Percentiles rank a stretch among this genome's conserved stretches.
These are phyloP conservation scores for Pharnaceum exiguum DNA, from an alignment of 148 eudicot genomes.

Conservation along the genomic window DNA sequence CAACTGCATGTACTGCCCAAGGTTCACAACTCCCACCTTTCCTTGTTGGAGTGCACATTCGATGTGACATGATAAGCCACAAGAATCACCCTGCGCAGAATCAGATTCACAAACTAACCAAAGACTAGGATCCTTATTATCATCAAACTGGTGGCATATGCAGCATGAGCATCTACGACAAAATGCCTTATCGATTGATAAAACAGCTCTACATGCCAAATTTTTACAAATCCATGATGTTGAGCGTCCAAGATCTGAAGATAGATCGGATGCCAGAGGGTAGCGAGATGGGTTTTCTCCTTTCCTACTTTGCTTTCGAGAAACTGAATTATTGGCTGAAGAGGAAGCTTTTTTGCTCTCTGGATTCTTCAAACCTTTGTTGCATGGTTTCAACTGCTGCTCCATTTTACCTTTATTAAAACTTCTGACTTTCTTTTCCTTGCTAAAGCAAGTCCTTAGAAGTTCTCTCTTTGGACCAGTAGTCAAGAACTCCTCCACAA, in stretches of 20 bases:
- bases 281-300: slow-evolving; percentile 44
- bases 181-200: slow-evolving; percentile 54
- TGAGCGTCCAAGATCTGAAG: slow-evolving; percentile 30
- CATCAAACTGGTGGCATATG: slow-evolving; percentile 82
- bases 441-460: slow-evolving; percentile 20
- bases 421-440: slow-evolving; percentile 27
- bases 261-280: slow-evolving; percentile 13
- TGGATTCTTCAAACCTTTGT: slow-evolving; percentile 32
- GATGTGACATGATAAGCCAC: slow-evolving; percentile 86
- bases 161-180: slow-evolving; percentile 96
- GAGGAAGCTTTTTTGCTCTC: slow-evolving; percentile 33
- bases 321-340: slow-evolving; percentile 22
- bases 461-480: slow-evolving; percentile 28
- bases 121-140: slow-evolving; percentile 90
- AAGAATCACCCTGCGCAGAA: slow-evolving; percentile 42
- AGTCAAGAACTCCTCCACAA: slow-evolving; percentile 28
- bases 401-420: slow-evolving; percentile 45
- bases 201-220: slow-evolving; percentile 74
- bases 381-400: slow-evolving; percentile 32
- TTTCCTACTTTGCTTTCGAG: slow-evolving; percentile 46
- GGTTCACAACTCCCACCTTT: slow-evolving; percentile 79
- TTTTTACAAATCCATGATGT: slow-evolving; percentile 64
- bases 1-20: slow-evolving; percentile 63
- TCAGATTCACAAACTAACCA: slow-evolving; percentile 85
- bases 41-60: slow-evolving; percentile 69